Percentiles rank a stretch among this genome's conserved stretches.
Evolutionary conservation across 179 eudicot genomes (phyloP).

Genomic region (Silene noctiflora): DNA sequence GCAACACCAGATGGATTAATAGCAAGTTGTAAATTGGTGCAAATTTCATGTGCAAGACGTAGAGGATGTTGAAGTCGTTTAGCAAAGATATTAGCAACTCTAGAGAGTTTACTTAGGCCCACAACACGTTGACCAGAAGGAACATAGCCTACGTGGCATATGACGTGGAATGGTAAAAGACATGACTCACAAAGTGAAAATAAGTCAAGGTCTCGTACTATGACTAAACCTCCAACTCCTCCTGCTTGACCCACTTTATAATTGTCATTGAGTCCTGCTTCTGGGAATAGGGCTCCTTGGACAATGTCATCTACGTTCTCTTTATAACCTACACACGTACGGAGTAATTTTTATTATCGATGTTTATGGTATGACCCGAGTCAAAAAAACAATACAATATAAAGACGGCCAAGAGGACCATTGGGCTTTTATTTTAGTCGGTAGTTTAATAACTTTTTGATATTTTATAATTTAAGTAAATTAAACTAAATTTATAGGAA

Average conservation of each 20-base stretch:
- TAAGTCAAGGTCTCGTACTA: slow-evolving; percentile 79
- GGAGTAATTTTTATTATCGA: no score
- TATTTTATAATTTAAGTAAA: no score
- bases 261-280: slow-evolving; percentile 55
- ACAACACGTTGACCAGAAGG: slow-evolving; percentile 75
- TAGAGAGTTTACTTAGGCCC: slow-evolving; percentile 87
- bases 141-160: slow-evolving; percentile 82
- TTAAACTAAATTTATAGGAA: no score
- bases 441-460: no score
- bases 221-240: slow-evolving; percentile 79
- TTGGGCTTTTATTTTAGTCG: no score
- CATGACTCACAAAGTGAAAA: slow-evolving; percentile 87
- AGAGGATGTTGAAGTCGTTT: background rate
- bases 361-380: no score
- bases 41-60: background rate
- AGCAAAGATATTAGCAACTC: slow-evolving; percentile 29
- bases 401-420: no score
- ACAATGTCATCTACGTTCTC: slow-evolving; percentile 70
- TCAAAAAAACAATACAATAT: no score
- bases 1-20: background rate
- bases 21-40: background rate
- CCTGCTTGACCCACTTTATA: slow-evolving; percentile 65
- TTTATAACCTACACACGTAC: slow-evolving; percentile 55
- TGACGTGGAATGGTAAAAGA: slow-evolving; percentile 80
- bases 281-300: slow-evolving; percentile 85